Evolutionary conservation across 75 land plant genomes (phyloP).

Genomic region (Pseudotsuga menziesii): DNA sequence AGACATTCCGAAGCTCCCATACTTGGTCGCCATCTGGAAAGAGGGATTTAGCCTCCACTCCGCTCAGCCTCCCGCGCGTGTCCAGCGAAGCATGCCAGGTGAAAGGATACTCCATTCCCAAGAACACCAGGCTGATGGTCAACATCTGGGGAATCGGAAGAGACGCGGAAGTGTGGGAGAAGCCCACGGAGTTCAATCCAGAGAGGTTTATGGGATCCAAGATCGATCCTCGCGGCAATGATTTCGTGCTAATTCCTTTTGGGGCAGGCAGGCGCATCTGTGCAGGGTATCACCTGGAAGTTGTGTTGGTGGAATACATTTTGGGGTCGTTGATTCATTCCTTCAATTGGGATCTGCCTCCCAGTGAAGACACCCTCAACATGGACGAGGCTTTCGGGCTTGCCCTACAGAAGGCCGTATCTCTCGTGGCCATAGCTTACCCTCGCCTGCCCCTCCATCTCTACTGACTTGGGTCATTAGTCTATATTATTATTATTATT

Average conservation of each 20-base stretch:
- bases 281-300: slow-evolving; percentile 20
- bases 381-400: slow-evolving; percentile 29
- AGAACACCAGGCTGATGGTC: slow-evolving; percentile 19
- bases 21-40: slow-evolving; percentile 12
- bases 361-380: slow-evolving; percentile 9
- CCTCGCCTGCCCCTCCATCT: slow-evolving; percentile 8
- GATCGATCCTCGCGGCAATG: slow-evolving; percentile 8
- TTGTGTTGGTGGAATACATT: slow-evolving; percentile 17
- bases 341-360: slow-evolving; percentile 36
- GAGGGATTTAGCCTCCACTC: slow-evolving; percentile 18
- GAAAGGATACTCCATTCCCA: slow-evolving; percentile 21
- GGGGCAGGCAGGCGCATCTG: slow-evolving; percentile 23
- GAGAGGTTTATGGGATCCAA: slow-evolving; percentile 9
- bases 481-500: no score
- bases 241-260: slow-evolving; percentile 21
- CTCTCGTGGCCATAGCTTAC: background rate
- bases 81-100: slow-evolving; percentile 9
- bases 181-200: slow-evolving; percentile 25
- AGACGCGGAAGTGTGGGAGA: slow-evolving; percentile 20
- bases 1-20: slow-evolving; percentile 9
- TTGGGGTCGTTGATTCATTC: slow-evolving; percentile 27
- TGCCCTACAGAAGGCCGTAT: background rate
- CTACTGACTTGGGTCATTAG: background rate
- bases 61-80: slow-evolving; percentile 17
- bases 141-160: slow-evolving; percentile 19